Base-by-base conservation (phyloP, 805 yeast species). In the Kodamaea sagamina region DNA sequence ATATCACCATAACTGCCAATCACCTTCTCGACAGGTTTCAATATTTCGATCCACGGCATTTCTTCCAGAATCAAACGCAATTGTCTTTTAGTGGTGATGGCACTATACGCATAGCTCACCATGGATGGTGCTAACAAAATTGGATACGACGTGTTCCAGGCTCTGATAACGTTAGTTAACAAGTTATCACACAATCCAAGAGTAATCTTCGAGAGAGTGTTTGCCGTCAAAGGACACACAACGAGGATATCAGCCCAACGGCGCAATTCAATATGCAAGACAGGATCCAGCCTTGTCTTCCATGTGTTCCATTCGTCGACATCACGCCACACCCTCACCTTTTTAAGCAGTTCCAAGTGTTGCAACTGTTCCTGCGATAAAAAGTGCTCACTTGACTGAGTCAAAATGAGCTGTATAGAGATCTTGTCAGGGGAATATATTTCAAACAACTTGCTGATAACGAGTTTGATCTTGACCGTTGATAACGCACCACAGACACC, bases 161-260 rank as follows among this genome's bases (percentile, higher is more conserved):
- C 96, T 47, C 99, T 75, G 12, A 93, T 78, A 15, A 90, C 95
- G 58, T 86, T 86, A 4, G 98, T 92, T 44, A 93, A 71, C 51
- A 92, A 69, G 63, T 93, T 93, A 63, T 92, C 98, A 58, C 97
- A 92, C 32, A 92, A 72, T 0, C 99, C 99, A 46, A 88, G 70
- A 0, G 96, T 82, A 41, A 93, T 83, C 58, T 93, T 93, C 10
- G 96, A 83, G 39, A 92, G 69, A 0, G 98, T 85, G 62, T 93
- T 93, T 4, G 98, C 97, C 11, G 95, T 84, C 52, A 92, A 71
- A 10, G 99, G 99, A n/a, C 96, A 96, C 34, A 92, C 85, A 16
- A 93, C 77, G 38, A 93, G 72, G 32, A 93, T 81, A 65, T 92
- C 97, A 1, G 98, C 98, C 98, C 98, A 92, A 50, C 96, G 81